These are phyloP conservation scores for Aquilaria malaccensis DNA, from an alignment of 345 rosid genomes.

Conservation along the genomic window DNA sequence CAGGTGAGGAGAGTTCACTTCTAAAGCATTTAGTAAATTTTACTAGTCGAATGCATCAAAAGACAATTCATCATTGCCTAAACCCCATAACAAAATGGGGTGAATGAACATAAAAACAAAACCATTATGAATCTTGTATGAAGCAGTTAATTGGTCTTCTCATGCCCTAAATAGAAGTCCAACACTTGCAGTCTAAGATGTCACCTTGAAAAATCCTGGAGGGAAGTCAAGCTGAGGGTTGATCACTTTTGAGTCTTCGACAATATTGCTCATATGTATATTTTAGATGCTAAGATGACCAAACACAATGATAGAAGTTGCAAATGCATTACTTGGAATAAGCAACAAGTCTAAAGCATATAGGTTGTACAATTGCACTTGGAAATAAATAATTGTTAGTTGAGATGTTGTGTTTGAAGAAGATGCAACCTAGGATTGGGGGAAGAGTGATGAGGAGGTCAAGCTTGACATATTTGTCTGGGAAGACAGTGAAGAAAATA, in stretches of 20 bases:
- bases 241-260: no score
- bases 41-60: background rate
- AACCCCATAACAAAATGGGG: background rate
- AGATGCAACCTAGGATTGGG: background rate
- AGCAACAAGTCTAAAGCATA: no score
- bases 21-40: background rate
- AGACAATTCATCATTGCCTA: background rate
- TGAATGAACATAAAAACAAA: conserved; percentile 3
- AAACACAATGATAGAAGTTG: background rate
- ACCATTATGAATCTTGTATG: conserved; percentile 2
- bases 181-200: no score
- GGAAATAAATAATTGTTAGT: background rate
- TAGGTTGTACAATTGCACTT: conserved; percentile 3
- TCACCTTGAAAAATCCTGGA: no score
- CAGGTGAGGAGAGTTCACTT: background rate
- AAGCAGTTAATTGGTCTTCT: no score
- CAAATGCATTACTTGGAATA: background rate
- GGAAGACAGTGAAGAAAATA: no score
- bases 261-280: no score
- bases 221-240: no score
- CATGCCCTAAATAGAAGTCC: no score
- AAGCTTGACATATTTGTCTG: no score
- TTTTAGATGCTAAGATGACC: no score
- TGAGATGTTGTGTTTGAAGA: background rate
- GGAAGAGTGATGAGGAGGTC: background rate